Percentiles rank a stretch among this genome's conserved stretches.
Conservation (phyloP, 495 filamentous ascomycete species). For the Penicillium longicatenatum region DNA sequence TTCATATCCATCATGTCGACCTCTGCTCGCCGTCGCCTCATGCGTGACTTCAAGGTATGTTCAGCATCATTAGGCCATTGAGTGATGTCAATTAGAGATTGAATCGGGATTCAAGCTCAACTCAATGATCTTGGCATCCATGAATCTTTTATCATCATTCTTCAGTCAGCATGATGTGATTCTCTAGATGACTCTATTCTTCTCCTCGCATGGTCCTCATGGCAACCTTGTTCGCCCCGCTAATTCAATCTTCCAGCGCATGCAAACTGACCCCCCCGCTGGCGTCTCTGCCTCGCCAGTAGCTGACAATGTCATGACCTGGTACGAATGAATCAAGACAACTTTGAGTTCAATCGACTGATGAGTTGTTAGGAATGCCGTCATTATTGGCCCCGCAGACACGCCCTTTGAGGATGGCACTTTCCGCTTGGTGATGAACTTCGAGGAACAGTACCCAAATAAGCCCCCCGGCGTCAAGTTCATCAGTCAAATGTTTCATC, state of each 20-base stretch:
- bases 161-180: neutral
- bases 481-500: slow-evolving; percentile 98
- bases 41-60: slow-evolving; percentile 97
- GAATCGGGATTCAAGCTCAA: neutral
- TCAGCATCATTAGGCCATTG: neutral
- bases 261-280: slow-evolving; percentile 98
- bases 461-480: slow-evolving; percentile 98
- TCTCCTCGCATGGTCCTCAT: neutral
- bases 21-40: slow-evolving; percentile 87
- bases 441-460: slow-evolving; percentile 98
- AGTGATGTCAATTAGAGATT: slow-evolving; percentile 8
- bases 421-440: slow-evolving; percentile 97
- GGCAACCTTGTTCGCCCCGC: neutral
- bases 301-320: slow-evolving; percentile 99
- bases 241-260: slow-evolving; percentile 62
- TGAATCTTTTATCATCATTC: neutral
- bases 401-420: slow-evolving; percentile 99
- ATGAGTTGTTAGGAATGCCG: slow-evolving; percentile 78
- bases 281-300: slow-evolving; percentile 96
- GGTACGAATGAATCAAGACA: slow-evolving; percentile 55
- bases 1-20: slow-evolving; percentile 70
- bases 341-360: slow-evolving; percentile 1
- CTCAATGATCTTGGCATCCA: neutral
- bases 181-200: neutral
- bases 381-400: slow-evolving; percentile 96